Evolutionary conservation across 306 rosid genomes (phyloP).

Genomic region (Inga laurina): DNA sequence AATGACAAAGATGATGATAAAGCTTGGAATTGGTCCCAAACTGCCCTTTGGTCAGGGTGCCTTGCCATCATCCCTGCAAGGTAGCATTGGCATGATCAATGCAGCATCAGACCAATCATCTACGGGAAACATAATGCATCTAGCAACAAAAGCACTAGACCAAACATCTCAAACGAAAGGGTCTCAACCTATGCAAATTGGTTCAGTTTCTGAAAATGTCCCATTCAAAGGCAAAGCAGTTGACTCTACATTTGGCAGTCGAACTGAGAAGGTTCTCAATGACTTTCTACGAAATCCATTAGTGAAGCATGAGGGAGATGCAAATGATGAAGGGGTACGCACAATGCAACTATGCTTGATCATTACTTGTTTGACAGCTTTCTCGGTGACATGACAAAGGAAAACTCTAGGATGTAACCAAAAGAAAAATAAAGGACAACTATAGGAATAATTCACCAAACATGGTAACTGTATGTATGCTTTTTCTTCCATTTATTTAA

Average conservation of each 20-base stretch:
- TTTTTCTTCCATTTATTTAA: slow-evolving; percentile 19
- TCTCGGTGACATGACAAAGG: neutral
- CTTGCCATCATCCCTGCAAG: slow-evolving; percentile 60
- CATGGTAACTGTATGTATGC: slow-evolving; percentile 10
- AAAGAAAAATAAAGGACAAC: too few relatives aligned
- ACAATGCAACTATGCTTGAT: slow-evolving; percentile 5
- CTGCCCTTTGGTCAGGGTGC: slow-evolving; percentile 55
- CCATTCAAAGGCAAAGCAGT: slow-evolving; percentile 36
- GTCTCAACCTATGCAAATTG: slow-evolving; percentile 43
- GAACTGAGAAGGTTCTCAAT: slow-evolving; percentile 75
- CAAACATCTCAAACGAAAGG: slow-evolving; percentile 47
- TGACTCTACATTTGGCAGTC: slow-evolving; percentile 57
- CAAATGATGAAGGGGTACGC: slow-evolving; percentile 57
- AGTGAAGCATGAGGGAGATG: slow-evolving; percentile 66
- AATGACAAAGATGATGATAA: slow-evolving; percentile 70
- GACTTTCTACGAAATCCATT: slow-evolving; percentile 76
- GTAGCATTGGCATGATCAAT: slow-evolving; percentile 45
- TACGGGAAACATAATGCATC: slow-evolving; percentile 48
- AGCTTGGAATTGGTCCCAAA: slow-evolving; percentile 63
- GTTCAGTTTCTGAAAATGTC: slow-evolving; percentile 48
- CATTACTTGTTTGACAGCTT: neutral
- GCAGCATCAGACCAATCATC: slow-evolving; percentile 42
- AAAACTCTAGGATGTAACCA: neutral
- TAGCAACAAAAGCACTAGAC: slow-evolving; percentile 50
- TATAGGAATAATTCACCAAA: slow-evolving; percentile 3